Evolutionary conservation across 768 basidiomycete species (phyloP).

Genomic region (Tricholoma matsutake): DNA sequence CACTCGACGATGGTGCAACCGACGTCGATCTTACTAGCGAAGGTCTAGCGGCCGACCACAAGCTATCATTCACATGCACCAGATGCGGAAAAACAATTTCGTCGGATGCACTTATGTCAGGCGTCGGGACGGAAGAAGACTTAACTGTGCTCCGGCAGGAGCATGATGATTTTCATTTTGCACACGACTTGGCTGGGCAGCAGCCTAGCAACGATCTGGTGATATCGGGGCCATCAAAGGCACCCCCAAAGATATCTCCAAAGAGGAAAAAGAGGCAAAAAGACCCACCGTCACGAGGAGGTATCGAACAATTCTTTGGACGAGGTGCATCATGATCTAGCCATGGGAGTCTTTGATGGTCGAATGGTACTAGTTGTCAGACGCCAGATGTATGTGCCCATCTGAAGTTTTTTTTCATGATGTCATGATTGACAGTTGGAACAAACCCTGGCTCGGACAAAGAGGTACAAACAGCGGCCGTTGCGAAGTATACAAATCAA

Average conservation of each 20-base stretch:
- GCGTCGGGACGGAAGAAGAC: slow-evolving; percentile 31
- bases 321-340: slow-evolving; percentile 4
- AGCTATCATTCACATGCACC: slow-evolving; percentile 50
- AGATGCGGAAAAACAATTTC: slow-evolving; percentile 52
- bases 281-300: slow-evolving; percentile 4
- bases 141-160: slow-evolving; percentile 54
- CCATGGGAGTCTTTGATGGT: neutral
- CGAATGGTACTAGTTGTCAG: too few relatives aligned
- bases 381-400: neutral
- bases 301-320: slow-evolving; percentile 21
- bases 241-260: slow-evolving; percentile 11
- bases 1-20: slow-evolving; percentile 1
- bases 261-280: slow-evolving; percentile 17
- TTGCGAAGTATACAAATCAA: neutral
- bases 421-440: neutral
- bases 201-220: slow-evolving; percentile 18
- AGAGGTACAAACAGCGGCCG: slow-evolving; percentile 12
- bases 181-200: slow-evolving; percentile 62
- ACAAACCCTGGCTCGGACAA: neutral
- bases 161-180: slow-evolving; percentile 90
- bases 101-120: slow-evolving; percentile 21
- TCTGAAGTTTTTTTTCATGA: too few relatives aligned
- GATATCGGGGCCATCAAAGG: slow-evolving; percentile 13
- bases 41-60: neutral
- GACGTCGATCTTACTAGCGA: neutral